Conservation (phyloP, 1,139 yeast species). For the Hyphopichia wangnamkhiaoensis region DNA sequence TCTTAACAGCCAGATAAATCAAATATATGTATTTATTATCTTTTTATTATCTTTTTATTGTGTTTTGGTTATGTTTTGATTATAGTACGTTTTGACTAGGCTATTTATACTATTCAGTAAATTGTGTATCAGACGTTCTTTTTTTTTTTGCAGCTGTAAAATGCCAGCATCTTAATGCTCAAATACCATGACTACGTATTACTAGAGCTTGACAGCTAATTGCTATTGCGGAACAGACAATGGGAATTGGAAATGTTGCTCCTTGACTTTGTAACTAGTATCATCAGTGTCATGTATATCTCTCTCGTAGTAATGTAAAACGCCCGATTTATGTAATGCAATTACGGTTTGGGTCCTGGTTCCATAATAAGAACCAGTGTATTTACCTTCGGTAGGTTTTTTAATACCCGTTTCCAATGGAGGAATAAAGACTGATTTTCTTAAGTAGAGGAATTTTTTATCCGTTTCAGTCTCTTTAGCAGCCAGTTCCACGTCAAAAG, state of each 20-base stretch:
- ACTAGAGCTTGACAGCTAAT: conserved; percentile 1
- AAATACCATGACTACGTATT: too few species aligned
- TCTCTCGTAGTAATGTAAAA: conserved; percentile 40
- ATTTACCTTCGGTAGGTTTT: conserved; percentile 11
- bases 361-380: conserved; percentile 65
- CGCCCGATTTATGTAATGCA: conserved; percentile 53
- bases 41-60: too few species aligned
- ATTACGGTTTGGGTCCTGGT: conserved; percentile 88
- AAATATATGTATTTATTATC: too few species aligned
- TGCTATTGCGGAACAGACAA: conserved; percentile 5
- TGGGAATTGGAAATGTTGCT: conserved; percentile 13
- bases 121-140: too few species aligned
- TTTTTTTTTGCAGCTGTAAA: too few species aligned
- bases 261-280: conserved; percentile 8
- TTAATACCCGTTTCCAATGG: conserved; percentile 39
- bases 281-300: conserved; percentile 33
- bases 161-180: too few species aligned
- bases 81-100: too few species aligned
- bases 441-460: conserved; percentile 44
- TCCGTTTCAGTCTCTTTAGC: conserved; percentile 22
- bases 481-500: conserved; percentile 32
- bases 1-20: too few species aligned
- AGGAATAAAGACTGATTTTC: conserved; percentile 71
- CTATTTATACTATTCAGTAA: too few species aligned
- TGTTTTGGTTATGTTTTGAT: too few species aligned